phyloP scores from a whole-genome alignment of 208 protist species.

The Strigomonas culicis region DNA sequence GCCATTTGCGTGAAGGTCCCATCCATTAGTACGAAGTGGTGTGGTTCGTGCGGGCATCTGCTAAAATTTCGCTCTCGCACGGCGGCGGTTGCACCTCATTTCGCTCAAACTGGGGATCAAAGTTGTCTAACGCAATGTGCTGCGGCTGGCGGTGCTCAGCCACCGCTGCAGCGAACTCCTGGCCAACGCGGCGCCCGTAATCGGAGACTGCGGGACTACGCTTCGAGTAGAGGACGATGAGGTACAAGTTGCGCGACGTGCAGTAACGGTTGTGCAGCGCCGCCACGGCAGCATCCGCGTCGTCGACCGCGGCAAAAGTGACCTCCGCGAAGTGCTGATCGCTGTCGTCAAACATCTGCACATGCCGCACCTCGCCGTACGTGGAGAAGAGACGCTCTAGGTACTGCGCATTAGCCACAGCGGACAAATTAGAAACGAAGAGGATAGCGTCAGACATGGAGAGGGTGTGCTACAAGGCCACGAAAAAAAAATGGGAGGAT shows the following conservation, averaged over 20 bases:
- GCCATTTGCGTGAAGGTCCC: too few species aligned
- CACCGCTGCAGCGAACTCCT: constrained; percentile 51
- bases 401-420: constrained; percentile 72
- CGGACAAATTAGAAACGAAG: constrained; percentile 78
- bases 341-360: constrained; percentile 56
- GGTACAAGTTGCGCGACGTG: constrained; percentile 49
- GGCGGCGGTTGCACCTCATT: constrained; percentile 51
- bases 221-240: constrained; percentile 82
- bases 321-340: constrained; percentile 63
- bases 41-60: constrained; percentile 9
- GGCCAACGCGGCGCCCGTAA: constrained; percentile 64
- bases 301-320: constrained; percentile 56
- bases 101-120: constrained; percentile 57
- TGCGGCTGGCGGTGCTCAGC: constrained; percentile 46
- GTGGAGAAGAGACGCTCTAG: constrained; percentile 81
- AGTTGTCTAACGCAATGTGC: constrained; percentile 46
- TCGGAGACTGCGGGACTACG: constrained; percentile 51
- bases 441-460: constrained; percentile 33
- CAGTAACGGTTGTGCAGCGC: constrained; percentile 83
- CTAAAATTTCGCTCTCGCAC: constrained; percentile 52
- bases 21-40: too few species aligned
- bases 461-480: too few species aligned
- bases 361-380: constrained; percentile 62
- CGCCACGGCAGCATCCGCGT: constrained; percentile 75
- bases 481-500: too few species aligned